Evolutionary conservation across 495 filamentous ascomycete genomes (phyloP).

Genomic region (Aspergillus egyptiacus): DNA sequence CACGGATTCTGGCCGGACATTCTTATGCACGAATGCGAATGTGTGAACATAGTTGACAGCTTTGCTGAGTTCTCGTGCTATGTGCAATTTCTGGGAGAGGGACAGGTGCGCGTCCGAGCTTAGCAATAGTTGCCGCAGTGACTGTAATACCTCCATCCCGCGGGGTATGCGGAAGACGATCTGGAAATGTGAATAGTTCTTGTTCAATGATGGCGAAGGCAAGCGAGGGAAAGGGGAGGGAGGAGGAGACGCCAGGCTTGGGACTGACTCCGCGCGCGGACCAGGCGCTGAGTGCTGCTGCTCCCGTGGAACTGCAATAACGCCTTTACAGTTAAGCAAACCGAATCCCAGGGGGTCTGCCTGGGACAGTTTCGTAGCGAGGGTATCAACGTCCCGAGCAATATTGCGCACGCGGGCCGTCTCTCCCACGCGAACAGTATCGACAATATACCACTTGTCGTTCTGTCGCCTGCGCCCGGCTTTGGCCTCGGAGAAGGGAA

Average conservation of each 20-base stretch:
- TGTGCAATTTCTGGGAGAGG: constrained; percentile 5
- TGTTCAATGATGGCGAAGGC: not conserved
- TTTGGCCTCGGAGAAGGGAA: not conserved
- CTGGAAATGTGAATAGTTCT: not conserved
- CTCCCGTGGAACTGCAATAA: not conserved
- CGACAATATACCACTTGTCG: not conserved
- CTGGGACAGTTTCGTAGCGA: not conserved
- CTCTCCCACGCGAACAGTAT: not conserved
- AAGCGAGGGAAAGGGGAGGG: not conserved
- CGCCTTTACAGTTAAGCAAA: constrained; percentile 1
- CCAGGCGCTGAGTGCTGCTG: not conserved
- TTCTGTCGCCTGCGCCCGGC: not conserved
- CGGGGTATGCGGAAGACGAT: not conserved
- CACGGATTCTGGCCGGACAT: constrained; percentile 40
- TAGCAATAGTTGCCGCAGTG: not conserved
- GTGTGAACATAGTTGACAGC: constrained; percentile 38
- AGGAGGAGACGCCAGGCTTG: not conserved
- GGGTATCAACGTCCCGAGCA: not conserved
- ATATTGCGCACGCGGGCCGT: not conserved
- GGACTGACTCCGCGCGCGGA: not conserved
- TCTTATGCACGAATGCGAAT: constrained; percentile 42
- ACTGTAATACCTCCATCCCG: not conserved
- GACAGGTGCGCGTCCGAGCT: not conserved
- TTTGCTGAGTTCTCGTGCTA: constrained; percentile 30
- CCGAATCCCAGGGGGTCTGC: not conserved